Base-by-base conservation (phyloP, 129 eudicot genomes). In the Tagetes patula region DNA sequence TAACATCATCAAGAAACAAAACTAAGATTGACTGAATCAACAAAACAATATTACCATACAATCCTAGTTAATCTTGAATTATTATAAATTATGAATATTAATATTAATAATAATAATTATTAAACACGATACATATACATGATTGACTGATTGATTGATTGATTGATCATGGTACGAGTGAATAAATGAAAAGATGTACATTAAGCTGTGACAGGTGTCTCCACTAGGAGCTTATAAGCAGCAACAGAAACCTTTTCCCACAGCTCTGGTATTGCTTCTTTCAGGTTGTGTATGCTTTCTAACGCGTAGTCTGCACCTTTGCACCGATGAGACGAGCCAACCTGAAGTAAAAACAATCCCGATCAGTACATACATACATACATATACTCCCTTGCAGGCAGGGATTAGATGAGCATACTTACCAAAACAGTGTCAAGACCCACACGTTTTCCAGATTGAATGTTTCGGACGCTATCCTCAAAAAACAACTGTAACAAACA, bases 301-400 rank as follows among this genome's bases (percentile, higher is more conserved):
- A 93, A 67, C 8, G 89, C 96, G 13, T 90, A 93, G 83, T 93
- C 96, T 32, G 98, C 96, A 30, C 96, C 98, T 87, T 90, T 90
- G 78, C 83, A 82, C 40, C 96, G 85, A 13, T 87, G 89, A 6
- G 96, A 87, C 42, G 65, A 84, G 3, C 98, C 98, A 31, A 93
- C 89, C 97, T 91, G 79, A 49, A 71, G 4, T 4, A 31, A 20
- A 20, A 20, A 20, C 27, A 20, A 20, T 20, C 27, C 27, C 27
- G 27, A 20, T 20, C 27, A 20, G 27, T 20, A 52, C 7, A 20
- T 14, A n/a, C 31, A 55, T 30, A 7, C 11, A 8, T 27, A 27
- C 37, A 30, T 56, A 56, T 30, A 11, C 38, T 30, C 27, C 27
- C 27, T 20, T 20, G 27, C 27, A 20, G 27, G 27, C 27, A 20